Conservation (phyloP, 2,329 filamentous ascomycete genomes). For the Lachnellula subtilissima region DNA sequence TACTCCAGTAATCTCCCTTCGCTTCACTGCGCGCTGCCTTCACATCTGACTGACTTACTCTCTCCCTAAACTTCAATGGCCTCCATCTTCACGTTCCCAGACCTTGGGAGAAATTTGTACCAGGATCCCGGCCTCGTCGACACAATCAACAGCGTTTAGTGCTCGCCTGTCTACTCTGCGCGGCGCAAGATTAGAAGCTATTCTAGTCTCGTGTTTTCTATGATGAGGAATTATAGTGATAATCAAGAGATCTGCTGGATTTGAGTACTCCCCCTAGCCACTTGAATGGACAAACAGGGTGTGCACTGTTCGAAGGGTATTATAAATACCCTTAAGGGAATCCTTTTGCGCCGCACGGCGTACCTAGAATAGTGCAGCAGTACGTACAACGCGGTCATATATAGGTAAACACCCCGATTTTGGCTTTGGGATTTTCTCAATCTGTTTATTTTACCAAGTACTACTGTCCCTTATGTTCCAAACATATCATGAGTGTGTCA, state of each 20-base stretch:
- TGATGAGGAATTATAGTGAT: neutral
- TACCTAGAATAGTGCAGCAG: no score
- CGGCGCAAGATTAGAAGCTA: neutral
- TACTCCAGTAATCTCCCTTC: neutral
- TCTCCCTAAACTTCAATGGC: neutral
- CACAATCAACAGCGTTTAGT: neutral
- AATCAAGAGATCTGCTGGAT: neutral
- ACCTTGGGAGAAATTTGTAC: neutral
- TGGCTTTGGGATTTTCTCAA: neutral
- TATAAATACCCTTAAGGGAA: no score
- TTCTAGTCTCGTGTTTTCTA: neutral
- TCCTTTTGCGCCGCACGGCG: no score
- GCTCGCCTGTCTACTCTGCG: neutral
- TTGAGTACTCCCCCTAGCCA: no score
- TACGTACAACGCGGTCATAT: no score
- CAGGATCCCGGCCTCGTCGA: neutral
- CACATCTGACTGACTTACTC: neutral
- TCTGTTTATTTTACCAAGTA: neutral
- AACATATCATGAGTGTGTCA: neutral
- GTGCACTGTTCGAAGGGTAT: no score
- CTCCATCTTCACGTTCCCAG: neutral
- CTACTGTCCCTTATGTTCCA: neutral
- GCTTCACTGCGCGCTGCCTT: neutral
- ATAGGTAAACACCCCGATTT: no score
- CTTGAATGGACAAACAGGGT: no score